These are phyloP conservation scores for Teratosphaeria zuluensis DNA, from an alignment of 2,329 filamentous ascomycete species.

Conservation along the genomic window DNA sequence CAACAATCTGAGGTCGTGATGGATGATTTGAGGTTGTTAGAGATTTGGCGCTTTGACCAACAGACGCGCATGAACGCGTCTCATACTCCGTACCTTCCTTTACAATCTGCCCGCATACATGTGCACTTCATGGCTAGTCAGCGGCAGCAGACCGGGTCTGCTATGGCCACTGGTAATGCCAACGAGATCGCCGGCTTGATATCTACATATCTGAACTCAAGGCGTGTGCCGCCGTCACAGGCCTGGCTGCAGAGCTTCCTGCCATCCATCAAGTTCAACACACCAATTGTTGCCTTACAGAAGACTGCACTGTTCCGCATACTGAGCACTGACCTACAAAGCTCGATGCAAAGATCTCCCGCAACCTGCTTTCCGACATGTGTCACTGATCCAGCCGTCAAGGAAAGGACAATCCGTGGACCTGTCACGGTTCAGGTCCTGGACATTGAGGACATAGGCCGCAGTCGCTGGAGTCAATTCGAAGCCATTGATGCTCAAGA, in stretches of 20 bases:
- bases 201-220: slow-evolving; percentile 10
- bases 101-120: background rate
- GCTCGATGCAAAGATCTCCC: slow-evolving; percentile 36
- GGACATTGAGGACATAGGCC: slow-evolving; percentile 73
- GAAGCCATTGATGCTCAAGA: slow-evolving; percentile 68
- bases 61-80: background rate
- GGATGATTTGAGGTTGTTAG: background rate
- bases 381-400: slow-evolving; percentile 43
- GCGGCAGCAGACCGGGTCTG: background rate
- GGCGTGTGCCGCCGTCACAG: slow-evolving; percentile 43
- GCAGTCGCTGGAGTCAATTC: slow-evolving; percentile 76
- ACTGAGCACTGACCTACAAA: slow-evolving; percentile 65
- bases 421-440: slow-evolving; percentile 72
- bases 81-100: background rate
- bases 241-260: slow-evolving; percentile 58
- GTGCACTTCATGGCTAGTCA: background rate
- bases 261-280: slow-evolving; percentile 42
- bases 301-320: slow-evolving; percentile 75
- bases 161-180: slow-evolving; percentile 1
- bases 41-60: background rate
- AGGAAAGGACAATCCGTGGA: slow-evolving; percentile 47
- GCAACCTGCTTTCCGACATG: slow-evolving; percentile 48
- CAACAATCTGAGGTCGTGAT: background rate
- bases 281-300: slow-evolving; percentile 59
- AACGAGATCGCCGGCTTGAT: slow-evolving; percentile 4